Base-by-base conservation (phyloP, 192 early-diverging fungal species). In the Coemansia sp. region DNA sequence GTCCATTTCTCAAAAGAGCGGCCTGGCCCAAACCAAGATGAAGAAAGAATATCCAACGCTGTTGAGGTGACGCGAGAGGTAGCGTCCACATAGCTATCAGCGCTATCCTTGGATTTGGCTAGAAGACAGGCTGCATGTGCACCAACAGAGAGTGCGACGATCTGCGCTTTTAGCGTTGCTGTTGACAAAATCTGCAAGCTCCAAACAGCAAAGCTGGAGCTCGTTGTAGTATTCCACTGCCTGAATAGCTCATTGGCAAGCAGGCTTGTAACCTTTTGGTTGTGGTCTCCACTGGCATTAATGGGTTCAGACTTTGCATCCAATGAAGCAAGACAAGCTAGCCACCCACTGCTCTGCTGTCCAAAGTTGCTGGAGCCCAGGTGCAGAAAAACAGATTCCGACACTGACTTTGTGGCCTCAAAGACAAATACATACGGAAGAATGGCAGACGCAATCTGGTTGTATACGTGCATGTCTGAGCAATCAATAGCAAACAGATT, bases 311-410 rank as follows among this genome's bases (percentile, higher is more conserved):
- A 38, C 20, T 12, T 14, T 8, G 38, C 39, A 17, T 25, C 48
- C 17, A 22, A 7, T 10, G 61, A 41, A 2, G 60, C 49, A 41
- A 75, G 41, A 25, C 67, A 58, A 12, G 68, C 19, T n/a, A 68
- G 68, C 74, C 71, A 82, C 11, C 79, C 79, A 62, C 20, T 48
- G 51, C 12, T 42, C 70, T 49, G 1, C 45, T 48, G n/a, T n/a
- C 57, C 57, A 19, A 59, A 59, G n/a, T 19, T 48, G 39, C 59
- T 63, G 12, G 63, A 50, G 37, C 63, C 68, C 45, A 65, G 69
- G 51, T 43, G 20, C 67, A 44, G 22, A 25, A 54, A 41, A 42
- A 67, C 54, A 9, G 74, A 64, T 40, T 25, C 45, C 17, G 79
- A 64, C 16, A 76, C 74, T 0, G 48, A 7, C 53, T 63, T 25